Percentiles rank a stretch among this genome's conserved stretches.
Conservation (phyloP, 768 basidiomycete species). For the Clitopilus passeckerianus region DNA sequence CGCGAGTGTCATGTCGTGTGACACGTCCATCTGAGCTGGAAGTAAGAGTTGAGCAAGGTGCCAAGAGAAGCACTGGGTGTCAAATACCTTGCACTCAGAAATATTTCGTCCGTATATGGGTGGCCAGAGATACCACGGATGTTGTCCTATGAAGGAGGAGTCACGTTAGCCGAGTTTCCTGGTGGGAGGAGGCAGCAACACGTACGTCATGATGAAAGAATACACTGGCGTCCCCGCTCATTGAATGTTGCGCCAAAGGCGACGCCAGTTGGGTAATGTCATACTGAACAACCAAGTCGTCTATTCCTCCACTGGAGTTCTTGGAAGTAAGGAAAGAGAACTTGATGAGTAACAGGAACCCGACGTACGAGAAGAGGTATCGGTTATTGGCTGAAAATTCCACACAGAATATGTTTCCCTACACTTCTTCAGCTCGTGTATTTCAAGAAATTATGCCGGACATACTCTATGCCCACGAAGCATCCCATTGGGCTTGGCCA, state of each 20-base stretch:
- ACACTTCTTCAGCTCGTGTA: neutral
- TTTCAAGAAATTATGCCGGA: neutral
- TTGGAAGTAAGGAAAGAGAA: neutral
- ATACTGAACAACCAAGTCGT: conserved; percentile 46
- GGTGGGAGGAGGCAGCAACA: neutral
- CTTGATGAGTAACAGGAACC: neutral
- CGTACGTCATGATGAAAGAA: conserved; percentile 25
- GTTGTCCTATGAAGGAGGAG: conserved; percentile 40
- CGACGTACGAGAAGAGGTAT: conserved; percentile 39
- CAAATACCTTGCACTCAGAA: conserved; percentile 62
- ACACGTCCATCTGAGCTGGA: conserved; percentile 69
- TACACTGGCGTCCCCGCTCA: conserved; percentile 11
- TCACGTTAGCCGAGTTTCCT: neutral
- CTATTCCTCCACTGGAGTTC: conserved; percentile 46
- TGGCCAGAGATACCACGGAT: conserved; percentile 65
- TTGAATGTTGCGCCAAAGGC: conserved; percentile 5
- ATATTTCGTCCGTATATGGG: conserved; percentile 61
- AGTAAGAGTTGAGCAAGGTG: neutral
- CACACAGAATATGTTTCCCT: conserved; percentile 71
- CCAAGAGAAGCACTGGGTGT: conserved; percentile 6
- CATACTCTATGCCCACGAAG: conserved; percentile 44
- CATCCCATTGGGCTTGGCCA: conserved; percentile 33
- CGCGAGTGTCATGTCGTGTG: conserved; percentile 55
- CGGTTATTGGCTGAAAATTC: conserved; percentile 66
- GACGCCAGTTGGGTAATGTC: conserved; percentile 38